Conservation (phyloP, 1,284 basidiomycete genomes). For the Cutaneotrichosporon cyanovorans region DNA sequence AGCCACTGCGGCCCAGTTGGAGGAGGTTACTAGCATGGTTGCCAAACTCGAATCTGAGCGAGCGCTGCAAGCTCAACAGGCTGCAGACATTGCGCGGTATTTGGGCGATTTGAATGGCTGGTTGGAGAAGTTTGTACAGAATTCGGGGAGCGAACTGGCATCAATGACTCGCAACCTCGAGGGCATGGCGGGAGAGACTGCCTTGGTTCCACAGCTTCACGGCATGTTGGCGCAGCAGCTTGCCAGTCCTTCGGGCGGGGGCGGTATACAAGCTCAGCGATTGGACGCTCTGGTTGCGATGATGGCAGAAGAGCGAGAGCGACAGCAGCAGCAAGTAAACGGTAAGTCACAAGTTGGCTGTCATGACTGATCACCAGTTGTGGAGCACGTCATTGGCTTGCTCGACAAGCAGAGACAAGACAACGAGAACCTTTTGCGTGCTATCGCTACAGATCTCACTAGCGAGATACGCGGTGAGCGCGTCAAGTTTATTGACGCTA, state of each 20-base stretch:
- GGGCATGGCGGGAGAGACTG: slow-evolving; percentile 43
- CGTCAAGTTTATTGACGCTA: slow-evolving; percentile 75
- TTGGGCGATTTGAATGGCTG: slow-evolving; percentile 51
- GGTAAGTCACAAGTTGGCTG: background rate
- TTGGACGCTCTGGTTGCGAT: slow-evolving; percentile 35
- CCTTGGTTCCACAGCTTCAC: slow-evolving; percentile 33
- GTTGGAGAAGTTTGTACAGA: slow-evolving; percentile 71
- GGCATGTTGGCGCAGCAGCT: slow-evolving; percentile 21
- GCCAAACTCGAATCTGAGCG: background rate
- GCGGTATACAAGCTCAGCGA: slow-evolving; percentile 29
- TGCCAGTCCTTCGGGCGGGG: slow-evolving; percentile 2
- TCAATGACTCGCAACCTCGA: slow-evolving; percentile 56
- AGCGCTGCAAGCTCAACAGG: slow-evolving; percentile 37
- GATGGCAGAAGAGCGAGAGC: slow-evolving; percentile 38
- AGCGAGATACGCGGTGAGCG: slow-evolving; percentile 75
- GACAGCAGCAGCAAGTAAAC: slow-evolving; percentile 31
- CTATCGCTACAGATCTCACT: slow-evolving; percentile 64
- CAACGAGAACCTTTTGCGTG: slow-evolving; percentile 59
- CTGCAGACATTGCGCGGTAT: slow-evolving; percentile 41
- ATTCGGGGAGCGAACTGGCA: slow-evolving; percentile 62
- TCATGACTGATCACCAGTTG: background rate
- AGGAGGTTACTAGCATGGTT: slow-evolving; percentile 22
- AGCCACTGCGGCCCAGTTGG: slow-evolving; percentile 20
- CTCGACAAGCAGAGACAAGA: slow-evolving; percentile 62
- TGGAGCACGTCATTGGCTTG: slow-evolving; percentile 54